A percentile compares a stretch with the other conserved stretches of the same genome.
Evolutionary conservation across 108 stramenopile genomes (phyloP).

Genomic region (Pseudonitzschia delicatissima): DNA sequence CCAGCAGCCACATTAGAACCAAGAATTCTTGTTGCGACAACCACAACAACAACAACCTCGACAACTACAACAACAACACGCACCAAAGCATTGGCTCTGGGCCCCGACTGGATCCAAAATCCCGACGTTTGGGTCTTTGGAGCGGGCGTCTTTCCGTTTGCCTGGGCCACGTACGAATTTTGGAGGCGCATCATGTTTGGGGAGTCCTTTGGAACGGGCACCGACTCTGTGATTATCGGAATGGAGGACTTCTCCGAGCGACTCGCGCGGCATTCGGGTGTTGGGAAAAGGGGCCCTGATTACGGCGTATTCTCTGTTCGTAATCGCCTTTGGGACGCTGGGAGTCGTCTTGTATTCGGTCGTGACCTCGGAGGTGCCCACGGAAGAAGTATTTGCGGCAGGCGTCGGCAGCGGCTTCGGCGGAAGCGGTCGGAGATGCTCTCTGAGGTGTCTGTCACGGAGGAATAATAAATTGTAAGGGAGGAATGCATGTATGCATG

Average conservation of each 20-base stretch:
- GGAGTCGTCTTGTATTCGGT: constrained; percentile 67
- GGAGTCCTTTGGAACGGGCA: constrained; percentile 76
- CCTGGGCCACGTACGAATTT: constrained; percentile 82
- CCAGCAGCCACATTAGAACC: background rate
- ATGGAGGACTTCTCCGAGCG: constrained; percentile 52
- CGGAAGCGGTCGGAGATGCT: background rate
- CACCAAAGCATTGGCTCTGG: background rate
- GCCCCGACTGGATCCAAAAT: too few relatives aligned
- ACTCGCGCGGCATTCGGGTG: constrained; percentile 59
- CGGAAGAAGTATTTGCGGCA: background rate
- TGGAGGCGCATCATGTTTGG: constrained; percentile 86
- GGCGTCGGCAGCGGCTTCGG: background rate
- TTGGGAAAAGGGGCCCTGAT: constrained; percentile 66
- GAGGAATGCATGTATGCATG: too few relatives aligned
- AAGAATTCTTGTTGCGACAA: background rate
- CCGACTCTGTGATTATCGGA: constrained; percentile 73
- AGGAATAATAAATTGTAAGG: too few relatives aligned
- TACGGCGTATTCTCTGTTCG: constrained; percentile 76
- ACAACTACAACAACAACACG: background rate
- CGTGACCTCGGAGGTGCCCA: constrained; percentile 27
- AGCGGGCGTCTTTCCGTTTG: constrained; percentile 50
- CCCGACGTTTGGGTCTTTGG: constrained; percentile 40
- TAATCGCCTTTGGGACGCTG: constrained; percentile 51
- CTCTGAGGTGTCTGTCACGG: too few relatives aligned
- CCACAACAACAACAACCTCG: background rate